Evolutionary conservation across 192 early-diverging fungal species (phyloP).

Genomic region (Backusella parvicylindrica): DNA sequence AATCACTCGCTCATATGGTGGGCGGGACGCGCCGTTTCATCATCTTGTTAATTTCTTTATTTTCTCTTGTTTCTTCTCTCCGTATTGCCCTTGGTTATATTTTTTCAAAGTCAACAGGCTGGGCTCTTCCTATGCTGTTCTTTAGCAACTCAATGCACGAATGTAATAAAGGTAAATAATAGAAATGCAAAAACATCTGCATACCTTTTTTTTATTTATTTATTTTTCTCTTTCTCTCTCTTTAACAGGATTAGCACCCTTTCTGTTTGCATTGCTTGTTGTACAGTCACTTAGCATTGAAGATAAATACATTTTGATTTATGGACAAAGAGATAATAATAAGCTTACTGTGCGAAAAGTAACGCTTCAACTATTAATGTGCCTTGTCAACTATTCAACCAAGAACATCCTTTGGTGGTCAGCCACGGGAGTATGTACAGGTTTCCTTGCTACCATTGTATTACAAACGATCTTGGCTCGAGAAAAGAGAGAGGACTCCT

Average conservation of each 20-base stretch:
- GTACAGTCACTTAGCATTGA: constrained; percentile 44
- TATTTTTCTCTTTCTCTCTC: neutral
- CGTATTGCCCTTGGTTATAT: constrained; percentile 41
- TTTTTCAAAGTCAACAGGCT: constrained; percentile 52
- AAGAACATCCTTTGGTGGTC: constrained; percentile 59
- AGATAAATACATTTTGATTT: constrained; percentile 38
- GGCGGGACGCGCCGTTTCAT: constrained; percentile 42
- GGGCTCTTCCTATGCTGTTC: constrained; percentile 44
- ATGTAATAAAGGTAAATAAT: constrained; percentile 50
- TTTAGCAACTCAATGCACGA: constrained; percentile 53
- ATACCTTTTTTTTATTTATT: neutral
- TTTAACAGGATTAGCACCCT: constrained; percentile 44
- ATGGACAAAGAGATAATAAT: constrained; percentile 26
- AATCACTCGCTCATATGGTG: constrained; percentile 40
- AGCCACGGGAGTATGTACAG: constrained; percentile 42
- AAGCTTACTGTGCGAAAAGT: constrained; percentile 39
- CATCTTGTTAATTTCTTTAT: constrained; percentile 20
- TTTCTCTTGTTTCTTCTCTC: constrained; percentile 22
- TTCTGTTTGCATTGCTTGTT: constrained; percentile 45
- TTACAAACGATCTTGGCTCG: constrained; percentile 22
- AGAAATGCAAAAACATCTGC: constrained; percentile 16
- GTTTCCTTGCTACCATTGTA: constrained; percentile 35
- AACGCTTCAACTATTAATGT: constrained; percentile 42
- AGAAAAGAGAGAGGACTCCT: neutral
- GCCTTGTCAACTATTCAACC: constrained; percentile 41